Conservation (phyloP, 345 rosid genomes). For the Adansonia digitata region DNA sequence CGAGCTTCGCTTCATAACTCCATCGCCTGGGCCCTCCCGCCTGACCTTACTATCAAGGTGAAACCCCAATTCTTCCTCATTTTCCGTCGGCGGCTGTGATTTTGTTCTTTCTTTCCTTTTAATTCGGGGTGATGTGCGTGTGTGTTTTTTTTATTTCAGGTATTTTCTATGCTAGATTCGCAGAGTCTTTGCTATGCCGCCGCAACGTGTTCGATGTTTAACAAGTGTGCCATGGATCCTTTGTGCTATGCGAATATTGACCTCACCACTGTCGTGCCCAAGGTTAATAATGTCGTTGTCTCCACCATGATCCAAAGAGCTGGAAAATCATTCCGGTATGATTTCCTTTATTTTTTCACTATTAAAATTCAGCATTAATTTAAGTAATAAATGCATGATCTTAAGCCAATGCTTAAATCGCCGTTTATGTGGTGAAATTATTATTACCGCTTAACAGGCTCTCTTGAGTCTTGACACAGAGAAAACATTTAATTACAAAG, state of each 20-base stretch:
- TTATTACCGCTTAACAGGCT: not conserved
- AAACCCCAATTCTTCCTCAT: not conserved
- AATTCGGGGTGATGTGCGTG: not conserved
- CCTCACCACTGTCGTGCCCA: conserved; percentile 61
- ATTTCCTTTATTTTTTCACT: not conserved
- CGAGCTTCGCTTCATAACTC: conserved; percentile 68
- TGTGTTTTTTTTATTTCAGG: conserved; percentile 29
- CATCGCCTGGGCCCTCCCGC: conserved; percentile 62
- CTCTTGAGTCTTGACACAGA: not conserved
- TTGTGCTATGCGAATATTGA: conserved; percentile 65
- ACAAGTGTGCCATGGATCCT: conserved; percentile 83
- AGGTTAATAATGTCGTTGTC: conserved; percentile 66
- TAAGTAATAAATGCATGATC: not conserved
- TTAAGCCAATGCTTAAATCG: not conserved
- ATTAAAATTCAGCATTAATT: not conserved
- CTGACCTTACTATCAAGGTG: conserved; percentile 79
- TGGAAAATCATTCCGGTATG: conserved; percentile 71
- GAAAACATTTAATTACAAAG: not conserved
- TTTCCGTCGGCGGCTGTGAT: not conserved
- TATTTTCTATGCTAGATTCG: conserved; percentile 81
- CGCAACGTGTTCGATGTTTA: conserved; percentile 74
- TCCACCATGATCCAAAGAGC: conserved; percentile 81
- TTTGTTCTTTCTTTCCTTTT: not conserved
- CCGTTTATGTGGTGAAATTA: not conserved
- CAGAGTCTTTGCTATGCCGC: conserved; percentile 74